phyloP scores from a whole-genome alignment of 225 moss, liverwort and hornwort species.

The Pleurozium schreberi region DNA sequence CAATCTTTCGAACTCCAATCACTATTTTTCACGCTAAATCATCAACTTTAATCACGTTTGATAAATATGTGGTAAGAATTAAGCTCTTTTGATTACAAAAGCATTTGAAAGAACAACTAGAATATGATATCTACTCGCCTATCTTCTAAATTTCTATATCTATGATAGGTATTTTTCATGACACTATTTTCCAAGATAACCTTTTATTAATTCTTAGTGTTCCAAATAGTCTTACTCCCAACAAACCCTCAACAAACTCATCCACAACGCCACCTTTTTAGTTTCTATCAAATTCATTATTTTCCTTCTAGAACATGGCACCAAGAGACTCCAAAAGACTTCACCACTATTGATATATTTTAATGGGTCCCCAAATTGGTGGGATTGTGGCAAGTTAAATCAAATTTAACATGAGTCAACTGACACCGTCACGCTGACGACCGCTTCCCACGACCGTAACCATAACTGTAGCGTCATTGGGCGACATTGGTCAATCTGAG shows the following conservation, averaged over 20 bases:
- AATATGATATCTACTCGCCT: background rate
- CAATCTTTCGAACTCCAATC: background rate
- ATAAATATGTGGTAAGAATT: no score
- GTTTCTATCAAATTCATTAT: background rate
- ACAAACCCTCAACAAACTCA: background rate
- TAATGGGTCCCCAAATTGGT: background rate
- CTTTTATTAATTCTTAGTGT: background rate
- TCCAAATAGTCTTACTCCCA: no score
- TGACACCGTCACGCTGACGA: background rate
- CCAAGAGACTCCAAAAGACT: no score
- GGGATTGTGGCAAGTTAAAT: background rate
- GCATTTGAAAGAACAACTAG: no score
- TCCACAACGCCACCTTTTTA: background rate
- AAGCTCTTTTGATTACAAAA: no score
- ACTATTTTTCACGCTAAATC: background rate
- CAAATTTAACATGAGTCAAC: background rate
- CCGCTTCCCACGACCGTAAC: background rate
- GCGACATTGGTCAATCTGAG: background rate
- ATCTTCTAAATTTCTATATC: no score
- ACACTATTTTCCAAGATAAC: background rate
- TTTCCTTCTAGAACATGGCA: background rate
- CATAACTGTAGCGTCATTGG: background rate
- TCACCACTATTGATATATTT: no score
- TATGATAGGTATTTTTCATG: no score
- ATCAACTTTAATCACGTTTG: background rate